Conservation (phyloP, 1,284 basidiomycete species). For the Boletus smithii region DNA sequence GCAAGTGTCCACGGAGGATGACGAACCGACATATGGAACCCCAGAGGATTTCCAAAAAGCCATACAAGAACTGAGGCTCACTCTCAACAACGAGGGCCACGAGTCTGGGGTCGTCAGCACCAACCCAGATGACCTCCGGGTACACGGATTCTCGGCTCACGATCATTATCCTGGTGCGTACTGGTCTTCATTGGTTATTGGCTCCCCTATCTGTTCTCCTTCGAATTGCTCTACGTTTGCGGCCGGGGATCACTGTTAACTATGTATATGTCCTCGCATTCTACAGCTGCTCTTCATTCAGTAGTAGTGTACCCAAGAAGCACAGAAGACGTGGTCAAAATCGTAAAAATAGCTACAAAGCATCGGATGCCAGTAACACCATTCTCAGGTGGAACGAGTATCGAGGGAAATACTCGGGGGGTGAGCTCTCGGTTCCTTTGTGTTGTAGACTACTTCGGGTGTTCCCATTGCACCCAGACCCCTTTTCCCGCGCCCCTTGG, state of each 20-base stretch:
- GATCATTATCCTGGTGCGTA: conserved; percentile 57
- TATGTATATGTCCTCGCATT: background rate
- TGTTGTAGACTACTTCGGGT: background rate
- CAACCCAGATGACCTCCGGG: conserved; percentile 49
- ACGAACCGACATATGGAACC: conserved; percentile 41
- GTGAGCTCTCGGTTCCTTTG: conserved; percentile 38
- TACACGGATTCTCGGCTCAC: conserved; percentile 57
- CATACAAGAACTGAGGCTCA: conserved; percentile 44
- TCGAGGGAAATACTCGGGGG: conserved; percentile 65
- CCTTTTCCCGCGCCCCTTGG: background rate
- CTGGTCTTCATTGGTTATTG: background rate
- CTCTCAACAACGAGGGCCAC: conserved; percentile 32
- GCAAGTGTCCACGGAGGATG: background rate
- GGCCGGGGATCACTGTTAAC: background rate
- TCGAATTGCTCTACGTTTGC: background rate
- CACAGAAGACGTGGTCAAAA: conserved; percentile 68
- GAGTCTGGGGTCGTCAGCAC: conserved; percentile 43
- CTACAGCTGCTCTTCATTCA: conserved; percentile 42
- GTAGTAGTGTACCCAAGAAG: conserved; percentile 52
- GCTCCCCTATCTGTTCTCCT: background rate
- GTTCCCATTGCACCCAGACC: background rate
- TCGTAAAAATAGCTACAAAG: conserved; percentile 63
- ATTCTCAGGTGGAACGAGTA: conserved; percentile 66
- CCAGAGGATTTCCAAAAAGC: conserved; percentile 50
- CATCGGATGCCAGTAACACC: conserved; percentile 70